Evolutionary conservation across 306 rosid species (phyloP), one percentile per base, ranked within the genome.

Genomic region (Cotoneaster glaucophyllus): DNA sequence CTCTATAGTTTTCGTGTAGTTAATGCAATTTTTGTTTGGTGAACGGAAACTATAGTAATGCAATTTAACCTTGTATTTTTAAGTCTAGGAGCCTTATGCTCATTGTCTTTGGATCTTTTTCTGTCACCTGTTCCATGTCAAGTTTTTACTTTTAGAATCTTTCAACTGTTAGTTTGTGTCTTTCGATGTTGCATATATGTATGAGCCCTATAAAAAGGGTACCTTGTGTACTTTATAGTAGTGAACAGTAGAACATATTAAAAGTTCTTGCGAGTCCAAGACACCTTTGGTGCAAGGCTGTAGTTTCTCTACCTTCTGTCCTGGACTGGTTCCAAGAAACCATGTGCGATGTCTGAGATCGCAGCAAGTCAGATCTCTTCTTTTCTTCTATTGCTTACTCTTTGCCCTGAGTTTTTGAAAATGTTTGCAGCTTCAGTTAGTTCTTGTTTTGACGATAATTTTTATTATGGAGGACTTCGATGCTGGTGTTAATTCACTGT

Each of bases 401-500:
- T 58, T 58, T 24, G 31, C 13, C 29, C 32, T 5, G 13, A 12
- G 8, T 25, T 28, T 25, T 59, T 59, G 18, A 59, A 59, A 67
- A 52, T 29, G 52, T 67, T 34, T 53, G n/a, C 63, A 61, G 64
- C 71, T 67, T n/a, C 64, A 70, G 73, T 70, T 73, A 41, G 54
- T 62, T 32, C 41, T 44, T 72, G 24, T 3, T 69, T 13, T 64
- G 59, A 77, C 18, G 8, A 48, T 26, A 15, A 29, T 69, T 58
- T 65, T 69, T 61, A 59, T 58, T 61, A 39, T 67, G n/a, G 75
- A 52, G 39, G 41, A 48, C 73, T 71, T 77, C 50, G 70, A 71
- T 75, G 70, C 84, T 87, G 78, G 81, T 77, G 25, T 73, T 77
- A 82, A 74, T 28, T 71, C 58, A 15, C 53, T 69, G 11, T 61